A percentile compares a stretch with the other conserved stretches of the same genome.
Conservation (phyloP, 2,329 filamentous ascomycete species). For the Microcyclospora pomicola region DNA sequence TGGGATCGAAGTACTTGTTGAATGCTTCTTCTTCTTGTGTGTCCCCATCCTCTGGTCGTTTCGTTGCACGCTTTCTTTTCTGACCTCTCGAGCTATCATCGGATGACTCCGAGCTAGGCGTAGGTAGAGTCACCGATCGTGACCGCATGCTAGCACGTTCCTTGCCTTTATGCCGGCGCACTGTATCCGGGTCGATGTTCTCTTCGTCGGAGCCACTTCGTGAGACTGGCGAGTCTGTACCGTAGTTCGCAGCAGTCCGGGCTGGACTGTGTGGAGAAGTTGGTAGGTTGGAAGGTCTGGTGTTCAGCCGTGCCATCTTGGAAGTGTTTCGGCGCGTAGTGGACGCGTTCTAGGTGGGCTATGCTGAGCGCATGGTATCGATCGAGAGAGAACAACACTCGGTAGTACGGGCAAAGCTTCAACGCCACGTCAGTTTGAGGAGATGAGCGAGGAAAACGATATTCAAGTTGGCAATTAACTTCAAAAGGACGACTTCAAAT, state of each 20-base stretch:
- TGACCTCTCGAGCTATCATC: conserved; percentile 16
- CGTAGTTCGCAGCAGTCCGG: no score
- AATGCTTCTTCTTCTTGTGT: conserved; percentile 15
- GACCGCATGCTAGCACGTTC: conserved; percentile 19
- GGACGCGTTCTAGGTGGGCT: no score
- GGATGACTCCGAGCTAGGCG: conserved; percentile 20
- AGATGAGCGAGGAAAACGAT: no score
- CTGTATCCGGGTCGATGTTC: conserved; percentile 22
- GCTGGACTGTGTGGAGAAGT: conserved; percentile 10
- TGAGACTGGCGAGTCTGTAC: conserved; percentile 4
- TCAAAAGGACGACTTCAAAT: no score
- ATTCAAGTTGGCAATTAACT: no score
- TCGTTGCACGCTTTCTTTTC: conserved; percentile 15
- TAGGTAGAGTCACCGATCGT: conserved; percentile 17
- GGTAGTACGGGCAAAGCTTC: no score
- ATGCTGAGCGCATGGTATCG: neutral
- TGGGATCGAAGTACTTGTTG: conserved; percentile 56
- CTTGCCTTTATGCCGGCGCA: conserved; percentile 30
- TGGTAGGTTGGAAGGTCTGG: conserved; percentile 4
- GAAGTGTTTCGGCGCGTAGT: neutral
- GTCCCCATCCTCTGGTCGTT: neutral
- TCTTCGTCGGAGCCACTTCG: conserved; percentile 30
- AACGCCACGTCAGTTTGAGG: no score
- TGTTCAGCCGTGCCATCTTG: conserved; percentile 17
- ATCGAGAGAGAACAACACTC: neutral